Evolutionary conservation across 2,329 filamentous ascomycete genomes (phyloP), one percentile per base, ranked within the genome.

Genomic region (Paecilomyces dactylethromorphus): DNA sequence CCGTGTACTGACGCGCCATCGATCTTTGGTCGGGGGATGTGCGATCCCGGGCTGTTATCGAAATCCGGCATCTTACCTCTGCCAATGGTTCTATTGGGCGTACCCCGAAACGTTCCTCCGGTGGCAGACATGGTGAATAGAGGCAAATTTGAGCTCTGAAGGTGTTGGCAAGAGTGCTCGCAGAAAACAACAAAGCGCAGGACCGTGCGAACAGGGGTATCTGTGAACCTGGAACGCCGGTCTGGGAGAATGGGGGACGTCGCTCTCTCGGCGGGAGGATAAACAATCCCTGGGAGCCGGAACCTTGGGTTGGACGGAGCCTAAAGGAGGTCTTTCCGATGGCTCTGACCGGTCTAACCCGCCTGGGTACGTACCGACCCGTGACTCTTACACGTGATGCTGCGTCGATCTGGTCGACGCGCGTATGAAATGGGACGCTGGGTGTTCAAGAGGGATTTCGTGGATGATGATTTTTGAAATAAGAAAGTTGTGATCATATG

Each of bases 21-120:
- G 56, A 84, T 78, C 65, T 85, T 83, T 57, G 84, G 84, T 62
- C 85, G 82, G 64, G 83, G 84, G 69, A 88, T 87, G 71, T 78
- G 78, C 56, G 84, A 87, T 56, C 66, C 58, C 53, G 81, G 80
- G 68, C 78, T 81, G 65, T 82, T 81, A 64, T 78, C 74, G 69
- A 83, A 84, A 60, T 76, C 71, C 60, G 79, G 79, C 63, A 82
- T 74, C 72, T 79, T 80, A 62, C 77, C 79, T 72, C 82, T 77
- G 64, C 79, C 76, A 69, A 86, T 84, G 57, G 74, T 78, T 66
- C 78, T 77, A 64, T 74, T 72, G 62, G 83, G 82, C 54, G 82
- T 85, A 62, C 82, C 82, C 71, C 84, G 78, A 72, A 81, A 81
- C 57, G 84, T 86, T 66, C 84, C 84, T 59, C 65, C 68, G 58